phyloP scores from a whole-genome alignment of 306 rosid species.

The Myrica gale region DNA sequence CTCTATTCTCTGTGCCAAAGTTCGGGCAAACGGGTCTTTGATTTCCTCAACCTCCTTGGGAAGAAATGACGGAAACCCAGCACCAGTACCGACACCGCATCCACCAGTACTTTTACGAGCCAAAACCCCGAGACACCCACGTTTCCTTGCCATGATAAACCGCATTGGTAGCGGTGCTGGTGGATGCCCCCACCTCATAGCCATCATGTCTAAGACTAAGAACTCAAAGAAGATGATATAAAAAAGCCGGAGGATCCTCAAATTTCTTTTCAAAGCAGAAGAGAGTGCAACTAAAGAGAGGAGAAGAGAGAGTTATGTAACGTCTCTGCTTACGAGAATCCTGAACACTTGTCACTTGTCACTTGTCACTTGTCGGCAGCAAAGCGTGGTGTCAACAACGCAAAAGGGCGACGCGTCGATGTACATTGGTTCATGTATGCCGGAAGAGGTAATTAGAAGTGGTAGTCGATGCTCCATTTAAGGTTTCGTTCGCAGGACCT shows the following conservation, averaged over 20 bases:
- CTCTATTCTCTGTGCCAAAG: constrained; percentile 63
- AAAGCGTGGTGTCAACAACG: no score
- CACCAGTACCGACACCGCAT: constrained; percentile 17
- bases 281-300: not conserved
- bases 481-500: no score
- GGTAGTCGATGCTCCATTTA: no score
- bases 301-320: not conserved
- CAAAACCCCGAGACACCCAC: constrained; percentile 19
- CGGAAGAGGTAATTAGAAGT: no score
- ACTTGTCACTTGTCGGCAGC: no score
- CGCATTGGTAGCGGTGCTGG: not conserved
- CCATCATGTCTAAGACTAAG: not conserved
- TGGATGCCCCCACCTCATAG: constrained; percentile 14
- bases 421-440: no score
- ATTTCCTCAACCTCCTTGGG: constrained; percentile 63
- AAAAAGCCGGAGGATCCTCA: not conserved
- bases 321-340: no score
- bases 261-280: not conserved
- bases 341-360: no score
- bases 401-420: no score
- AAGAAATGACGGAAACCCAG: constrained; percentile 70
- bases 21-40: constrained; percentile 71
- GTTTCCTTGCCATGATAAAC: constrained; percentile 17
- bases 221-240: not conserved
- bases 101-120: not conserved